Base-by-base conservation (phyloP, 1,139 yeast species). In the Kurtzmaniella quercitrusa region DNA sequence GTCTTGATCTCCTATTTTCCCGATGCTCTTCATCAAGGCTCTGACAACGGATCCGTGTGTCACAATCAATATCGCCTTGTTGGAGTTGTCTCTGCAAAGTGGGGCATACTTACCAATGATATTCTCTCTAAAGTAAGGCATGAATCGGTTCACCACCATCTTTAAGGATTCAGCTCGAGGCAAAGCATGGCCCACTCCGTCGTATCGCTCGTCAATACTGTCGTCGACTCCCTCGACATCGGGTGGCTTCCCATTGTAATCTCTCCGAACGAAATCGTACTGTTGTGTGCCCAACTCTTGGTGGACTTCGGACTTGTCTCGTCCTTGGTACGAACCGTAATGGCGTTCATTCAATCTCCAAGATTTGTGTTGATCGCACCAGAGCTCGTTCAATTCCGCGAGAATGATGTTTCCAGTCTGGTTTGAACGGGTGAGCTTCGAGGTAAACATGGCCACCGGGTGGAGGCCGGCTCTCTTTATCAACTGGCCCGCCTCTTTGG, bases 291-390 rank as follows among this genome's bases (percentile, higher is more conserved):
- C 88, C 46, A 77, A 74, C 53, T 77, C 66, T 34, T 65, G 52
- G 48, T 77, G 62, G 2, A 83, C 75, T 16, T 73, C 73, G 41
- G 74, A 73, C 55, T 84, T 82, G 45, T 80, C 70, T 39, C 73
- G 66, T n/a, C 93, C 93, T 62, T 85, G 94, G 58, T 84, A 75
- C 27, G 75, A 68, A 1, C 95, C 95, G 59, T 86, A 85, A 60
- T 85, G 94, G 47, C 94, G 73, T 58, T 85, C 93, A 58, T 85
- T 85, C 49, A 85, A 62, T 54, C 88, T 73, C 93, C 94, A 86
- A 5, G 78, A 68, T 58, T 79, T 76, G 43, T 60, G 49, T 38
- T 73, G 70, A 51, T 79, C 82, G 39, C 78, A 54, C 70, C 78
- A 79, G 29, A 65, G 55, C 43, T 69, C 56, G 41, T 70, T 59